A percentile compares a stretch with the other conserved stretches of the same genome.
Evolutionary conservation across 306 rosid genomes (phyloP).

Genomic region (Vigna angularis): DNA sequence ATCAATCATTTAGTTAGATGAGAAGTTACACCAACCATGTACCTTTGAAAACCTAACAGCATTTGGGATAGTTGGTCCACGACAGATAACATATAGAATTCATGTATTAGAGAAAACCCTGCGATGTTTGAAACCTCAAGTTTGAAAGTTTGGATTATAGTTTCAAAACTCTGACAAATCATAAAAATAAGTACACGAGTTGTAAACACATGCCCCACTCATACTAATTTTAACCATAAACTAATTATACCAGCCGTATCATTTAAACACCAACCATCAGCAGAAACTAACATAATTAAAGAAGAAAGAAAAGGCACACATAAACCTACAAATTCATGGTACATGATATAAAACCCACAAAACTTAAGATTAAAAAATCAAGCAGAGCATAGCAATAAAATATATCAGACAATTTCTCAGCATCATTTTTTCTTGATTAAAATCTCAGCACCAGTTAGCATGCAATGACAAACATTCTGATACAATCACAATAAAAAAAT

Average conservation of each 20-base stretch:
- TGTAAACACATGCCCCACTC: background rate
- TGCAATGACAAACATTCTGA: conserved; percentile 35
- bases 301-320: background rate
- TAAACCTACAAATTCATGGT: too few relatives aligned
- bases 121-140: background rate
- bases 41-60: background rate
- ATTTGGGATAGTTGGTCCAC: background rate
- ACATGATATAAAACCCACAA: conserved; percentile 24
- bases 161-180: background rate
- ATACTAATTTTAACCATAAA: conserved; percentile 30
- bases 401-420: background rate
- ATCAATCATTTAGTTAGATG: background rate
- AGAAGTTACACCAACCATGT: background rate
- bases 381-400: conserved; percentile 3
- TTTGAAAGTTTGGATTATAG: background rate
- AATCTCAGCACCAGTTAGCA: conserved; percentile 21
- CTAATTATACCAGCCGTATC: conserved; percentile 6
- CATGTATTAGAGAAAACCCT: background rate
- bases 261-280: conserved; percentile 24
- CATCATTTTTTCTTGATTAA: background rate
- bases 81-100: background rate
- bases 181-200: background rate
- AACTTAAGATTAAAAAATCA: conserved; percentile 28
- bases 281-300: background rate
- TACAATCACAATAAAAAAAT: conserved; percentile 42